Evolutionary conservation across 2,329 filamentous ascomycete species (phyloP), one percentile per base, ranked within the genome.

Genomic region (Chaetomiaceae sp.): DNA sequence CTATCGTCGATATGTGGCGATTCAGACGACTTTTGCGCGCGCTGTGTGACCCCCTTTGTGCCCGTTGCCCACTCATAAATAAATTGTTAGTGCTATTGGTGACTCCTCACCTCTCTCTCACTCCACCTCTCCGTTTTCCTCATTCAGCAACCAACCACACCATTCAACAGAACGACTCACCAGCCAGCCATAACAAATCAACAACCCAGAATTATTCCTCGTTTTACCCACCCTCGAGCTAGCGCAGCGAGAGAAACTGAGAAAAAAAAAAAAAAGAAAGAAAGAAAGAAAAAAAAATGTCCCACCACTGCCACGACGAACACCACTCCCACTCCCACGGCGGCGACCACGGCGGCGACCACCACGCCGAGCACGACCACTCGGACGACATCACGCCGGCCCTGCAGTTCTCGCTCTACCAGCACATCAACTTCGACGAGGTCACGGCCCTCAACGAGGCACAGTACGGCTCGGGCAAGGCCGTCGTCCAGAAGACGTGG

Each of bases 341-440:
- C 57, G 77, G 81, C 58, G 73, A 75, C 58, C 73, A 75, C 21
- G 66, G 73, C 56, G 77, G 81, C 58, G 73, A 75, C 58, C 72
- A 75, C 69, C 90, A 96, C 69, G 91, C 96, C 73, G 72, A 78
- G 54, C 90, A 96, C 69, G 90, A 96, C 70, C 92, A 96, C 73
- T 86, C 82, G 42, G 89, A 97, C 74, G 92, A 97, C 74, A 82
- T 96, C 64, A 91, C 89, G 1, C 94, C 94, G 0, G 92, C 91
- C 1, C 77, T 96, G 14, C 92, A 97, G 71, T 86, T 85, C 63
- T 90, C 90, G 37, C 84, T 99, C 32, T 97, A 96, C 75, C 84
- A 89, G 59, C 87, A 96, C 68, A 90, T 99, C 70, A 83, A 91
- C 68, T 96, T 97, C 72, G 86, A 89, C 71, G 80, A 84, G 25